Base-by-base conservation (phyloP, 495 filamentous ascomycete genomes). In the Lasiosphaeria hispida region DNA sequence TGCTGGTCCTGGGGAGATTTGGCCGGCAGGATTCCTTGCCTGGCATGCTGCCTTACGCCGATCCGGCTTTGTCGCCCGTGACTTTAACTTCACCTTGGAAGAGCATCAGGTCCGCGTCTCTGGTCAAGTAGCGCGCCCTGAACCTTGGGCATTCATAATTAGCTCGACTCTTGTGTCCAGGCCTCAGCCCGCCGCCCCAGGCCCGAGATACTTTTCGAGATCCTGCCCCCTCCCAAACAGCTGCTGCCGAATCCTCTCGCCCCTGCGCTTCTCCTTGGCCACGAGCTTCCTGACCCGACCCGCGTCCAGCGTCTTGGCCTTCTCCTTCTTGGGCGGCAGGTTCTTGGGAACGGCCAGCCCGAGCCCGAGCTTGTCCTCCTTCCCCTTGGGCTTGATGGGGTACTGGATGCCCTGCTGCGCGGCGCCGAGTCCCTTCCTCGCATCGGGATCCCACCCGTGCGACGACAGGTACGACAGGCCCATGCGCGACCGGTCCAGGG, bases 401-500 rank as follows among this genome's bases (percentile, higher is more conserved):
- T 82, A 85, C 48, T 83, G 75, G 33, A 89, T 87, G 3, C 92
- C 93, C 66, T 92, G 83, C 1, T 88, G 86, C 0, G 68, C 59
- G 15, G 78, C 79, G 0, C 92, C 92, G 0, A 97, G 79, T 0
- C 92, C 92, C 6, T 74, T 63, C 18, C 90, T 73, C 37, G 83
- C 79, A 72, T 97, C 92, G 0, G 89, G 91, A 68, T 96, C 89
- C 89, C 90, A 97, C 38, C 93, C 92, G 60, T 91, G 85, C 1
- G 84, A 78, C 34, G 86, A 79, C 3, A 97, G 83, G 48, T 89
- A 86, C 53, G 81, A 79, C 7, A 97, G 77, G 0, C 92, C 92
- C 69, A 84, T 83, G 37, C 88, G 81, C 2, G 78, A 80, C n/a
- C 92, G 86, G 69, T 96, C 88, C 1, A 96, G 73, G 54, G 88